Percentiles rank a stretch among this genome's conserved stretches.
Evolutionary conservation across 2,329 filamentous ascomycete genomes (phyloP).

Genomic region (Allantophomopsis lycopodina): DNA sequence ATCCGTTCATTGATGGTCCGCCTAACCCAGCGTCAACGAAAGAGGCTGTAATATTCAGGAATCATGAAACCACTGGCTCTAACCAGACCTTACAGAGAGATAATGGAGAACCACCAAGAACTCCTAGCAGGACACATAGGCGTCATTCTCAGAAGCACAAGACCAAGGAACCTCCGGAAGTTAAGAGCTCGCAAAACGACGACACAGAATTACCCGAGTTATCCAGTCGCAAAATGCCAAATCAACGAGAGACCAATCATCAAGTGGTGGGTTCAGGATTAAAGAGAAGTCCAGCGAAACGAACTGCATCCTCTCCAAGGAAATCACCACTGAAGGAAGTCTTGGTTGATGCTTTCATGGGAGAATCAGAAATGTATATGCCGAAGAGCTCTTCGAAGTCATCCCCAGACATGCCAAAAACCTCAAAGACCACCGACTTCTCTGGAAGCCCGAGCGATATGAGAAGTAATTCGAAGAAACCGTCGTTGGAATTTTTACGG

Average conservation of each 20-base stretch:
- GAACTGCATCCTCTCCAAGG: constrained; percentile 30
- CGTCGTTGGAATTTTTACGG: background rate
- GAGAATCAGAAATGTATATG: constrained; percentile 32
- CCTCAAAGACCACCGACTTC: background rate
- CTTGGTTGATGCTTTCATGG: constrained; percentile 47
- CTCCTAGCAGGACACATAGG: no score
- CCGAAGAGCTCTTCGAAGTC: constrained; percentile 7
- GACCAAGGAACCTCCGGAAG: no score
- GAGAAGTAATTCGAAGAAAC: background rate
- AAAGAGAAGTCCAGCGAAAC: constrained; percentile 37
- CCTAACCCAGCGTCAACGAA: background rate
- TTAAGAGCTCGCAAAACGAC: no score
- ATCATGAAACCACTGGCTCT: no score
- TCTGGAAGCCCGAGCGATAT: background rate
- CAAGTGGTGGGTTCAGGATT: no score
- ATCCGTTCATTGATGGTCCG: constrained; percentile 40
- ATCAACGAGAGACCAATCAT: no score
- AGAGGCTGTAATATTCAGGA: no score
- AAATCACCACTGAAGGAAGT: constrained; percentile 39
- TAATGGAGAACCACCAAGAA: no score
- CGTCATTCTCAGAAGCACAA: no score
- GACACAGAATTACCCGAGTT: no score
- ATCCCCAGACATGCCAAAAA: background rate
- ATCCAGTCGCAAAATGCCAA: no score
- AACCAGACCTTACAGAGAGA: no score